Conservation (phyloP, 2,329 filamentous ascomycete species). For the Clonostachys rosea region DNA sequence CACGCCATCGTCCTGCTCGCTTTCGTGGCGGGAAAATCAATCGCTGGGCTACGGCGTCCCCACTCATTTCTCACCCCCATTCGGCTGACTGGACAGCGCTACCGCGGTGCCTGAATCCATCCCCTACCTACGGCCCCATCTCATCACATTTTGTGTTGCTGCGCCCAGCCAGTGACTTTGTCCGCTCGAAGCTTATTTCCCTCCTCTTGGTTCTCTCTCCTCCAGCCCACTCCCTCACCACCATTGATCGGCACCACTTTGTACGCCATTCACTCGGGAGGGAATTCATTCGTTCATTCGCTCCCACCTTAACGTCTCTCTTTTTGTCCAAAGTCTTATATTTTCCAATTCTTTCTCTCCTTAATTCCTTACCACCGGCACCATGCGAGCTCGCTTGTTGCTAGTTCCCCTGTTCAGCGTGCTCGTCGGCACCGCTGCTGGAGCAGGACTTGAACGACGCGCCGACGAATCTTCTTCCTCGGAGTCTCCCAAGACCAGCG, state of each 20-base stretch:
- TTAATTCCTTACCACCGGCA: not conserved
- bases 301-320: not conserved
- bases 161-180: too few species aligned
- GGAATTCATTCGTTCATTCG: too few species aligned
- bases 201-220: not conserved
- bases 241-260: too few species aligned
- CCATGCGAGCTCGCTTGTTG: slow-evolving; percentile 1
- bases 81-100: too few species aligned
- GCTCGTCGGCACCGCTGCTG: slow-evolving; percentile 1
- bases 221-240: not conserved
- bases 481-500: not conserved
- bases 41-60: too few species aligned
- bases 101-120: too few species aligned
- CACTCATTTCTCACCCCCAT: too few species aligned
- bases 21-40: too few species aligned
- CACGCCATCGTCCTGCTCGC: too few species aligned
- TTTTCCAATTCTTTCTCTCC: not conserved
- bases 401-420: slow-evolving; percentile 4
- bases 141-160: too few species aligned
- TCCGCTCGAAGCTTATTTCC: not conserved
- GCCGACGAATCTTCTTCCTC: not conserved
- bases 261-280: too few species aligned
- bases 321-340: not conserved
- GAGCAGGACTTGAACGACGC: not conserved
- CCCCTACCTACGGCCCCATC: too few species aligned